These are phyloP conservation scores for Galium porrigens DNA, from an alignment of 305 asterid species.

Conservation along the genomic window DNA sequence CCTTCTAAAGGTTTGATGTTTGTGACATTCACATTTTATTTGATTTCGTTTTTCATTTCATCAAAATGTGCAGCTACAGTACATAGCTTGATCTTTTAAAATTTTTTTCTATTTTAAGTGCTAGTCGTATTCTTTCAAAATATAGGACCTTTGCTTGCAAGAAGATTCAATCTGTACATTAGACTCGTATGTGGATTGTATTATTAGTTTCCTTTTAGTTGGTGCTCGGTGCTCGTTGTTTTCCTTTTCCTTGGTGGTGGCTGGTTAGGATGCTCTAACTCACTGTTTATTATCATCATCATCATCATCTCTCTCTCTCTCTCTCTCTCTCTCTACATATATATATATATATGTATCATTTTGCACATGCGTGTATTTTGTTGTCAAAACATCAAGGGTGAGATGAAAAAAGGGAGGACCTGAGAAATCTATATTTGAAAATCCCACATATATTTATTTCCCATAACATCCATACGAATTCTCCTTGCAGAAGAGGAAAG, in stretches of 20 bases:
- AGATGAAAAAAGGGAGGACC: background rate
- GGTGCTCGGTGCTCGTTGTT: background rate
- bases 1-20: background rate
- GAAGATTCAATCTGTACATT: background rate
- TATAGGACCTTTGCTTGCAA: background rate
- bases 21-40: background rate
- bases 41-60: background rate
- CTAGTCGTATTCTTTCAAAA: background rate
- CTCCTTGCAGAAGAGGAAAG: constrained; percentile 61
- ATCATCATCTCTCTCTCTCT: too few species aligned
- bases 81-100: background rate
- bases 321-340: too few species aligned
- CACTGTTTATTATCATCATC: too few species aligned
- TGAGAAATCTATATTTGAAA: background rate
- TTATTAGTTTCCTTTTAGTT: background rate
- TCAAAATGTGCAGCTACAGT: background rate
- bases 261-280: background rate
- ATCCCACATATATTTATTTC: background rate
- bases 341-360: too few species aligned
- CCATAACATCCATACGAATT: background rate
- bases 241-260: too few species aligned
- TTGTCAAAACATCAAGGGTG: background rate
- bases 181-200: background rate
- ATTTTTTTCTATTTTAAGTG: background rate
- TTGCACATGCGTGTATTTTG: background rate